Percentiles rank a stretch among this genome's conserved stretches.
phyloP scores from a whole-genome alignment of 2,329 filamentous ascomycete genomes.

The Colletotrichum orchidophilum region DNA sequence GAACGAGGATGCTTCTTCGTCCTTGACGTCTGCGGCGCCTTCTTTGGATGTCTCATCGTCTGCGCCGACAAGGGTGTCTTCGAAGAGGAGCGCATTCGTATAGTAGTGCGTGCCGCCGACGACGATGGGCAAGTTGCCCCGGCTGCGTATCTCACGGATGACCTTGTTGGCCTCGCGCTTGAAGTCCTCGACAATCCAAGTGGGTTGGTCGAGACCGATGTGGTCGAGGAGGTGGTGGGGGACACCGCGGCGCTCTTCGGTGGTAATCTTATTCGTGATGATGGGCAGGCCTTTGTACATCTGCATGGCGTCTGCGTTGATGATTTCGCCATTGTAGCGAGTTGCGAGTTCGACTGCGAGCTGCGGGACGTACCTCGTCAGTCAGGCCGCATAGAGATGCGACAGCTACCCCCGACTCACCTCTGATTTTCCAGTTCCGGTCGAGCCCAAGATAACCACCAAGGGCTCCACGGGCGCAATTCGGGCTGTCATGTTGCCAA shows the following conservation, averaged over 20 bases:
- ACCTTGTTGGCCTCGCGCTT: constrained; percentile 72
- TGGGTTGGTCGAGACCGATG: constrained; percentile 77
- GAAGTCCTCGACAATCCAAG: constrained; percentile 86
- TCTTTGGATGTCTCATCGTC: constrained; percentile 43
- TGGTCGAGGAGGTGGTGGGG: constrained; percentile 89
- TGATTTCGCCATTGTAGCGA: constrained; percentile 88
- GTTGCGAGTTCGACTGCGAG: constrained; percentile 88
- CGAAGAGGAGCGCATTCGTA: constrained; percentile 86
- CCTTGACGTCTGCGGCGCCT: background rate
- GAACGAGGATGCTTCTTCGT: constrained; percentile 54
- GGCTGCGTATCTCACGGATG: constrained; percentile 79
- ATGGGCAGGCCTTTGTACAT: constrained; percentile 92
- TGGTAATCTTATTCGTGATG: constrained; percentile 92
- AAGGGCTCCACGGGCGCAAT: constrained; percentile 65
- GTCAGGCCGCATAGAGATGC: background rate
- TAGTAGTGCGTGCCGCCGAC: constrained; percentile 98
- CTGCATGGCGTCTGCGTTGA: constrained; percentile 99
- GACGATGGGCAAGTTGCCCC: constrained; percentile 86
- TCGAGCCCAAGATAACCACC: constrained; percentile 86
- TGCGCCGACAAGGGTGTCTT: constrained; percentile 69
- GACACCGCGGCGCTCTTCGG: constrained; percentile 78
- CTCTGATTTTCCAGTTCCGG: constrained; percentile 93
- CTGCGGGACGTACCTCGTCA: constrained; percentile 52
- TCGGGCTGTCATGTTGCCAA: constrained; percentile 35
- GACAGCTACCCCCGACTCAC: constrained; percentile 55